phyloP scores from a whole-genome alignment of 129 eudicot genomes.

The Flaveria robusta region DNA sequence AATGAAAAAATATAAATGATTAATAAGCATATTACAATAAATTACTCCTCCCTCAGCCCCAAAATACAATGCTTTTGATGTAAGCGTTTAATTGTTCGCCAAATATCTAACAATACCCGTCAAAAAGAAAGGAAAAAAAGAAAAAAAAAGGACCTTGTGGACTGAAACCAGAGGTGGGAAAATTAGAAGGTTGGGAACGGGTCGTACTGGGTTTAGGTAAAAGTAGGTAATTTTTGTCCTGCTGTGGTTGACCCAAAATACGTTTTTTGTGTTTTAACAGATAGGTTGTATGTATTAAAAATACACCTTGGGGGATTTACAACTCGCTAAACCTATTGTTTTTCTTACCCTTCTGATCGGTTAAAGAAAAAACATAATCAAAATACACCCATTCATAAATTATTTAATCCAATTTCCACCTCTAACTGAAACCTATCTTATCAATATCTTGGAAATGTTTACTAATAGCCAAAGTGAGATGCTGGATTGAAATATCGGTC shows the following conservation, averaged over 20 bases:
- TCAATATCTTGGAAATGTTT: neutral
- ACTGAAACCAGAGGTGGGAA: neutral
- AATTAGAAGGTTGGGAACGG: neutral
- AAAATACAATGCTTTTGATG: neutral
- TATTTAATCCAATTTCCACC: neutral
- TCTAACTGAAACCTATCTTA: neutral
- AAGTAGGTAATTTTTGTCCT: neutral
- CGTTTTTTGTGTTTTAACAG: neutral
- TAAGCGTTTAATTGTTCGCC: neutral
- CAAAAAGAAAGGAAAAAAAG: neutral
- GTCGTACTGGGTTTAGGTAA: neutral
- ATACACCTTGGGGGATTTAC: neutral
- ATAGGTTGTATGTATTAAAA: neutral
- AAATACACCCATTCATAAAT: neutral
- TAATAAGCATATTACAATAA: conserved; percentile 10
- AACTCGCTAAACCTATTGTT: neutral
- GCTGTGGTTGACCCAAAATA: neutral
- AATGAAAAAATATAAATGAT: neutral
- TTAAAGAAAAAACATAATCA: neutral
- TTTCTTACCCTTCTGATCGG: neutral
- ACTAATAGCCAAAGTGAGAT: no score
- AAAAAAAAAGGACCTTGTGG: neutral
- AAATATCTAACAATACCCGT: neutral
- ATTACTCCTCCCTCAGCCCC: neutral
- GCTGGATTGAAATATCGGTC: neutral